Base-by-base conservation (phyloP, 208 protist species). In the Leishmania arabica region DNA sequence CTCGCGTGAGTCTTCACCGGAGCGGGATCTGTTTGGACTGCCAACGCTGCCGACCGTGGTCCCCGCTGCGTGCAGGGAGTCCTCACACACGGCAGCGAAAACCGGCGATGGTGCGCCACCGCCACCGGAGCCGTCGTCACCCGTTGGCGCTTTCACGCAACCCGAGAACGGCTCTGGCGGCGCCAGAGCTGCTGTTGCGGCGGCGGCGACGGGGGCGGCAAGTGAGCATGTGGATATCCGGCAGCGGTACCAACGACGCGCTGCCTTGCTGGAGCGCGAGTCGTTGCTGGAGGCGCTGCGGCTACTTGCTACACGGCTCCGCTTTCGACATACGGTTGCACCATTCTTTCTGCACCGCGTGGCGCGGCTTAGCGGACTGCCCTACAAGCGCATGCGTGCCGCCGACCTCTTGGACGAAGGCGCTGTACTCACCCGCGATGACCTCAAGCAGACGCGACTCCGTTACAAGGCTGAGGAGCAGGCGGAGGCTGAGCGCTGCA, bases 341-440 rank as follows among this genome's bases (percentile, higher is more conserved):
- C 92, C 94, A 1, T 83, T 81, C 27, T 89, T 91, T 53, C 78
- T 96, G 31, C 92, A 97, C 71, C 91, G 94, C 58, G 82, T 95
- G 3, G 64, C 80, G 70, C 83, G 89, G 45, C 86, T 97, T 60
- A 96, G 92, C n/a, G 86, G 85, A 34, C 80, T 95, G 40, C 84
- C 89, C 42, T 97, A 96, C 85, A 82, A 86, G 40, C 89, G 80
- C 19, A 42, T 90, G n/a, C 84, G 85, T 7, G 83, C 79, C 1
- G 81, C 84, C 7, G 89, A 94, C 62, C 58, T 91, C 42, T 27
- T 91, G 37, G 82, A 81, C 64, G 82, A 82, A 40, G 77, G 70
- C 5, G 19, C 75, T 3, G 72, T 89, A n/a, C 81, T 96, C 45
- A 93, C 84, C 4, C 84, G 71, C 15, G 79, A 85, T 15, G 85